Percentiles rank a stretch among this genome's conserved stretches.
These are phyloP conservation scores for Russula griseocarnosa DNA, from an alignment of 768 basidiomycete species.

Conservation along the genomic window DNA sequence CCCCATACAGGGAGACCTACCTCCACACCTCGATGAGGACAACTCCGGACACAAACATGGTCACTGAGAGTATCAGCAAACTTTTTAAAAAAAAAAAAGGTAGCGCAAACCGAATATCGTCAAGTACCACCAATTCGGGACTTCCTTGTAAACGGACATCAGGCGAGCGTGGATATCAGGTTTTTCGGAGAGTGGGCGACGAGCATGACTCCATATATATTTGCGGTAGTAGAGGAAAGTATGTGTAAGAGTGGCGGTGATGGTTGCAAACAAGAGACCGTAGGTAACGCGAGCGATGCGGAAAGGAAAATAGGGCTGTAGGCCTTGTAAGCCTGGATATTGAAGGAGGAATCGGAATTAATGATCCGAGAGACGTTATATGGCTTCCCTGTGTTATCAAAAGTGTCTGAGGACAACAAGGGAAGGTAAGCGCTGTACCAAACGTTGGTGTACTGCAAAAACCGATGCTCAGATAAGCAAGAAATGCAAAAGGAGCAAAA, in stretches of 20 bases:
- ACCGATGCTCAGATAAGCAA: background rate
- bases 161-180: slow-evolving; percentile 84
- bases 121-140: slow-evolving; percentile 85
- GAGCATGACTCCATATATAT: slow-evolving; percentile 69
- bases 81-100: background rate
- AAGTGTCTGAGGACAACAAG: slow-evolving; percentile 61
- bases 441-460: slow-evolving; percentile 34
- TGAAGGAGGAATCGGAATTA: slow-evolving; percentile 51
- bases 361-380: slow-evolving; percentile 62
- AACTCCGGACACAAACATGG: slow-evolving; percentile 65
- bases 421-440: slow-evolving; percentile 34
- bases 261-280: slow-evolving; percentile 74
- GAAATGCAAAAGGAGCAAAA: background rate
- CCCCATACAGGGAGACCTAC: slow-evolving; percentile 69
- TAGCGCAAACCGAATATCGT: slow-evolving; percentile 48
- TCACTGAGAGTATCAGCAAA: slow-evolving; percentile 40
- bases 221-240: slow-evolving; percentile 71
- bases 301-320: slow-evolving; percentile 65
- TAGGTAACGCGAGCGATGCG: slow-evolving; percentile 67
- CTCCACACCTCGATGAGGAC: slow-evolving; percentile 67
- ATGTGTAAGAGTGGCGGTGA: slow-evolving; percentile 72
- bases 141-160: slow-evolving; percentile 70
- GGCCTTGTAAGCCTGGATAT: slow-evolving; percentile 48
- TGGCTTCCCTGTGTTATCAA: slow-evolving; percentile 52
- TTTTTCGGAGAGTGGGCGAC: slow-evolving; percentile 68